Percentiles rank a stretch among this genome's conserved stretches.
phyloP scores from a whole-genome alignment of 2,329 filamentous ascomycete species.

The Lachnellula willkommii region DNA sequence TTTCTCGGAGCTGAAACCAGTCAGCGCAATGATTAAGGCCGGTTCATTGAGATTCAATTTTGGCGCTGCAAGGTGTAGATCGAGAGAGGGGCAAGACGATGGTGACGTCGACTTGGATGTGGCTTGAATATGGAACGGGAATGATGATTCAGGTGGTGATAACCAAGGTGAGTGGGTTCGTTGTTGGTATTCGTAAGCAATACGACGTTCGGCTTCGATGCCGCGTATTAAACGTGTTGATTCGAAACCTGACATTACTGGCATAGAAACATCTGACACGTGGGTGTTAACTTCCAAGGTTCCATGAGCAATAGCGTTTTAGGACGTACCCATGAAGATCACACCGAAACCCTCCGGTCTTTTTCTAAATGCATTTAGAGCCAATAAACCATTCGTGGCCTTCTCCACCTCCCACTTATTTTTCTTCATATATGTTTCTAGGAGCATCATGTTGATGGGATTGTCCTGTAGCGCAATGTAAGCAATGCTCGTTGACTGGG shows the following conservation, averaged over 20 bases:
- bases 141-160: not conserved
- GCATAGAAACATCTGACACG: slow-evolving; percentile 47
- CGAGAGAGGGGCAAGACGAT: not conserved
- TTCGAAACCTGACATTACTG: slow-evolving; percentile 46
- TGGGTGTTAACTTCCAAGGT: slow-evolving; percentile 26
- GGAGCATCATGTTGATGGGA: slow-evolving; percentile 30
- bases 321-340: slow-evolving; percentile 41
- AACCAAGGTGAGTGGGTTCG: slow-evolving; percentile 9
- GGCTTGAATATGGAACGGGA: slow-evolving; percentile 4
- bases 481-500: not conserved
- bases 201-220: slow-evolving; percentile 33
- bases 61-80: slow-evolving; percentile 31
- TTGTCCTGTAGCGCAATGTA: not conserved
- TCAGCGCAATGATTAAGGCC: slow-evolving; percentile 46
- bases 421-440: slow-evolving; percentile 27
- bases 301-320: not conserved
- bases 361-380: slow-evolving; percentile 38
- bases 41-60: slow-evolving; percentile 10
- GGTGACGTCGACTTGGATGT: not conserved
- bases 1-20: slow-evolving; percentile 44
- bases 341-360: slow-evolving; percentile 34
- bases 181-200: slow-evolving; percentile 18
- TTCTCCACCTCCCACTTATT: slow-evolving; percentile 31
- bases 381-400: slow-evolving; percentile 42
- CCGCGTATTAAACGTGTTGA: slow-evolving; percentile 44